Conservation (phyloP, 2,329 filamentous ascomycete genomes). For the Huntiella abstrusa region DNA sequence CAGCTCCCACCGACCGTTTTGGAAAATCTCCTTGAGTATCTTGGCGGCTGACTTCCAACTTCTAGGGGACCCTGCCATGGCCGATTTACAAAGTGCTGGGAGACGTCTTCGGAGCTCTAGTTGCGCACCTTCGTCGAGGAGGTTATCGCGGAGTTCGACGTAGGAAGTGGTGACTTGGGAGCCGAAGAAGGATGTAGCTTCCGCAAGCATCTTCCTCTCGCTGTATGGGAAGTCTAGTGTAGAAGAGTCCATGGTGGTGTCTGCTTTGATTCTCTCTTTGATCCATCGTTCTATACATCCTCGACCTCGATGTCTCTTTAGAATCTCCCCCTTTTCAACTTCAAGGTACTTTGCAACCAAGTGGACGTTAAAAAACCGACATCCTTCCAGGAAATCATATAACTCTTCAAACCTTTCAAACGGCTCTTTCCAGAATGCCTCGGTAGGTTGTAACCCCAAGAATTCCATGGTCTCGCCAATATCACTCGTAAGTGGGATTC, state of each 20-base stretch:
- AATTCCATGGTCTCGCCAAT: conserved; percentile 40
- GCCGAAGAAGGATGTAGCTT: conserved; percentile 12
- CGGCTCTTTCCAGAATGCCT: conserved; percentile 28
- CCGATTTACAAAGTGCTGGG: conserved; percentile 17
- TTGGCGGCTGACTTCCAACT: conserved; percentile 16
- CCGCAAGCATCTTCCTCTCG: background rate
- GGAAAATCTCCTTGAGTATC: conserved; percentile 30
- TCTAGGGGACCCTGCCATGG: conserved; percentile 9
- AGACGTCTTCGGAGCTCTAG: conserved; percentile 26
- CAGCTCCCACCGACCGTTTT: conserved; percentile 25
- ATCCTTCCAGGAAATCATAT: conserved; percentile 4
- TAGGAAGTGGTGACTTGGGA: conserved; percentile 21
- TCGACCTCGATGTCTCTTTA: too few species aligned
- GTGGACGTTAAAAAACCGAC: conserved; percentile 33
- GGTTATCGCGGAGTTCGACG: conserved; percentile 22
- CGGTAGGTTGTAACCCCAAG: conserved; percentile 35
- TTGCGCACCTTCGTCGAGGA: conserved; percentile 22
- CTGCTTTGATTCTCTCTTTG: too few species aligned
- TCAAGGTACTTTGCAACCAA: background rate
- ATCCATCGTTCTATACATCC: too few species aligned
- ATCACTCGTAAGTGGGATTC: conserved; percentile 40
- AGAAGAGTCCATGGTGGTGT: too few species aligned
- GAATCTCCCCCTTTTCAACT: too few species aligned
- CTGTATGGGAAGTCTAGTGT: background rate
- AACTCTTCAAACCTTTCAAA: conserved; percentile 27